phyloP scores from a whole-genome alignment of 202 grass and related monocot genomes.

The Saccharum hybrid region DNA sequence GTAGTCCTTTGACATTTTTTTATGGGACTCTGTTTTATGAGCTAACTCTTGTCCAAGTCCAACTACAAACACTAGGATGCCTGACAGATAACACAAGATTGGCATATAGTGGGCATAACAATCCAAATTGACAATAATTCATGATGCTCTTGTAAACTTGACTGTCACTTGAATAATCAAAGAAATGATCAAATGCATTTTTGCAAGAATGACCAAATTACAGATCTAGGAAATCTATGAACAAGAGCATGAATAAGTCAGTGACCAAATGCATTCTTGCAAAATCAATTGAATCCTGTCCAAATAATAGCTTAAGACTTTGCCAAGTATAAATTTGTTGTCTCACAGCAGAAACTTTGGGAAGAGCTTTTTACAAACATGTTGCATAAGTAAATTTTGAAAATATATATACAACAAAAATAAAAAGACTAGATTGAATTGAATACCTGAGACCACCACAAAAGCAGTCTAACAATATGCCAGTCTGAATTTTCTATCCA shows the following conservation, averaged over 20 bases:
- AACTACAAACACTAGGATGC: slow-evolving; percentile 5
- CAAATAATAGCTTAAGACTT: not conserved
- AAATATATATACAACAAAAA: slow-evolving; percentile 28
- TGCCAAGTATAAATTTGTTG: not conserved
- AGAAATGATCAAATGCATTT: slow-evolving; percentile 7
- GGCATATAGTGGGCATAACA: slow-evolving; percentile 14
- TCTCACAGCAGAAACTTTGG: not conserved
- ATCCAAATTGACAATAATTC: not conserved
- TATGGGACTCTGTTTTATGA: slow-evolving; percentile 6
- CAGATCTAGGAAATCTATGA: slow-evolving; percentile 9
- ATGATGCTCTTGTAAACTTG: not conserved
- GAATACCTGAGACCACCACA: slow-evolving; percentile 98
- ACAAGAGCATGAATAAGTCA: not conserved
- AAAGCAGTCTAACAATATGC: slow-evolving; percentile 71
- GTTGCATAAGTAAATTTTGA: not conserved
- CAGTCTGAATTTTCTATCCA: slow-evolving; percentile 96
- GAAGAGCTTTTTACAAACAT: slow-evolving; percentile 23
- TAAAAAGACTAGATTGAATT: not conserved
- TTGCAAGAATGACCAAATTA: not conserved
- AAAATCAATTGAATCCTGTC: not conserved
- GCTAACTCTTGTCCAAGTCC: not conserved
- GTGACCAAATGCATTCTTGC: not conserved
- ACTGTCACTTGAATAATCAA: not conserved
- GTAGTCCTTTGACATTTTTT: slow-evolving; percentile 12
- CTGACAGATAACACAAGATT: slow-evolving; percentile 23